phyloP scores from a whole-genome alignment of 305 asterid species.

The Striga hermonthica region DNA sequence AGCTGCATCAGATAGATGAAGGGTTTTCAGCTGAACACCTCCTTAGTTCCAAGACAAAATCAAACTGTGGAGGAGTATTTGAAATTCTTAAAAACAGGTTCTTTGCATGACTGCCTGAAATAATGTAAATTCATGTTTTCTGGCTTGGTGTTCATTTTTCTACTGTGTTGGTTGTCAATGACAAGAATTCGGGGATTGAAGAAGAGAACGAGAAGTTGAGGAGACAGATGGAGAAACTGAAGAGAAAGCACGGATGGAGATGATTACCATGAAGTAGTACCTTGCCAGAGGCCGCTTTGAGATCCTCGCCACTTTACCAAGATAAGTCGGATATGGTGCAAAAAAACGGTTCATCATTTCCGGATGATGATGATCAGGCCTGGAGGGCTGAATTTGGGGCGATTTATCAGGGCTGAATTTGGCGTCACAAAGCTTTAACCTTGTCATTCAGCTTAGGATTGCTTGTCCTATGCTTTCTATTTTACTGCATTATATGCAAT shows the following conservation, averaged over 20 bases:
- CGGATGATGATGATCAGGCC: constrained; percentile 68
- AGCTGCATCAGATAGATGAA: too few relatives aligned
- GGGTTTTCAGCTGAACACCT: too few relatives aligned
- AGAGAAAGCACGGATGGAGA: constrained; percentile 96
- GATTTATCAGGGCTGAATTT: constrained; percentile 75
- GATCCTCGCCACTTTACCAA: constrained; percentile 52
- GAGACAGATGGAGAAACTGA: constrained; percentile 73
- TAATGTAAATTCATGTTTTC: too few relatives aligned
- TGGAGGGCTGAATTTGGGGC: constrained; percentile 99
- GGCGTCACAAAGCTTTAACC: neutral
- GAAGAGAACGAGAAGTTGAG: constrained; percentile 76
- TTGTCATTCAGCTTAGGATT: neutral
- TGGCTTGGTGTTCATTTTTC: neutral
- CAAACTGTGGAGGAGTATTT: too few relatives aligned
- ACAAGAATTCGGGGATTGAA: constrained; percentile 44
- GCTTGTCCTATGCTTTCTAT: neutral
- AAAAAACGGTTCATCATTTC: constrained; percentile 22
- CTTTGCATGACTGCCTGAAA: too few relatives aligned
- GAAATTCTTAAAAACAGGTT: too few relatives aligned
- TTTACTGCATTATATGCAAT: too few relatives aligned
- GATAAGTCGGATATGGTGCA: constrained; percentile 47
- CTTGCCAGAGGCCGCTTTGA: constrained; percentile 89
- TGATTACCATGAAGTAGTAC: constrained; percentile 86
- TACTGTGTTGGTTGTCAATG: constrained; percentile 41
- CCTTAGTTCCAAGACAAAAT: too few relatives aligned